Conservation (phyloP, 108 stramenopile genomes). For the Skeletonema tropicum region DNA sequence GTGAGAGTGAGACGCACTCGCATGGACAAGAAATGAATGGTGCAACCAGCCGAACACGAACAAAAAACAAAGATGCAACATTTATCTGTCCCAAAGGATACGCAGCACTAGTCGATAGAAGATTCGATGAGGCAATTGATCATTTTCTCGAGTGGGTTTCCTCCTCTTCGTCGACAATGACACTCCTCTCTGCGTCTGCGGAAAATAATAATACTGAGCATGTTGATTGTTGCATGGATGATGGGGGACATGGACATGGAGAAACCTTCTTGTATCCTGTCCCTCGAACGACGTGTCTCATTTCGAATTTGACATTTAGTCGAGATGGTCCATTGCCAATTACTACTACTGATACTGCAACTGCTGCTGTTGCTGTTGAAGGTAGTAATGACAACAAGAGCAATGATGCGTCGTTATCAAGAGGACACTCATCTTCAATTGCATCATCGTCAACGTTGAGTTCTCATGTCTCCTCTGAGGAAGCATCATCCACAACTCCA, state of each 20-base stretch:
- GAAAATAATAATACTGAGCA: too few species aligned
- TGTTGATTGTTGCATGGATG: not conserved
- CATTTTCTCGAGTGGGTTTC: constrained; percentile 29
- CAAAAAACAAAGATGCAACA: not conserved
- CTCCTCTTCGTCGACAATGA: not conserved
- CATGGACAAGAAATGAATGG: not conserved
- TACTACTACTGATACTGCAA: not conserved
- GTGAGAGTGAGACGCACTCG: not conserved
- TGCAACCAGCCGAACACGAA: not conserved
- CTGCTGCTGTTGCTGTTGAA: too few species aligned
- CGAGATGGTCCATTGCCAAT: not conserved
- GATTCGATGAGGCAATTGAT: constrained; percentile 57
- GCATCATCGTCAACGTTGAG: not conserved
- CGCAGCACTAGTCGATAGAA: constrained; percentile 44
- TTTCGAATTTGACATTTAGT: not conserved
- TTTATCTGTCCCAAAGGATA: constrained; percentile 54
- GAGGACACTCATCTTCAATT: not conserved
- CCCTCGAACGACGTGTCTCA: not conserved
- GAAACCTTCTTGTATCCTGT: not conserved
- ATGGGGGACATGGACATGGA: not conserved
- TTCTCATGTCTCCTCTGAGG: not conserved
- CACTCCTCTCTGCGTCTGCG: constrained; percentile 2
- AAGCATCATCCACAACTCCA: not conserved
- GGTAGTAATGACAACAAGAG: too few species aligned
- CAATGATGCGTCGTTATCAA: not conserved